phyloP scores from a whole-genome alignment of 2,329 filamentous ascomycete genomes.

The Alternaria triticina region DNA sequence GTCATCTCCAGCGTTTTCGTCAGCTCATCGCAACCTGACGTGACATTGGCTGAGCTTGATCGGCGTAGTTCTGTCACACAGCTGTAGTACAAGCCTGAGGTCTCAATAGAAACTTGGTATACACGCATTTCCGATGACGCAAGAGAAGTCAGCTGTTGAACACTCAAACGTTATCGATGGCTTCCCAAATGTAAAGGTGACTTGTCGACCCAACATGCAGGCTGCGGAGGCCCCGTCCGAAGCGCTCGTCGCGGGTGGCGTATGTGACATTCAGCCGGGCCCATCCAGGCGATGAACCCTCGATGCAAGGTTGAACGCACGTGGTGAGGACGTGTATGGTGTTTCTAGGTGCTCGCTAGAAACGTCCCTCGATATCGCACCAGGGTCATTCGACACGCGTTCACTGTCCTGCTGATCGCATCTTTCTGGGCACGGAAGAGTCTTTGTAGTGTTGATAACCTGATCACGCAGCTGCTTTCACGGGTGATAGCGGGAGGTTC shows the following conservation, averaged over 20 bases:
- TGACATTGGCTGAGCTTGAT: neutral
- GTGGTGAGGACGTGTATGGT: neutral
- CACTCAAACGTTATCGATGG: neutral
- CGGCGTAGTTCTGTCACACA: neutral
- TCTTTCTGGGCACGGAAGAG: neutral
- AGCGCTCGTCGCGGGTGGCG: neutral
- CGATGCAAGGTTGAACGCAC: neutral
- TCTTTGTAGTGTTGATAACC: neutral
- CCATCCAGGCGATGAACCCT: constrained; percentile 2
- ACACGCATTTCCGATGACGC: neutral
- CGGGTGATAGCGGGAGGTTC: neutral
- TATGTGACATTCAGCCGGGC: constrained; percentile 31
- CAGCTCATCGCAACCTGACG: neutral
- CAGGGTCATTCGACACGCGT: neutral
- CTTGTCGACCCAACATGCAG: neutral
- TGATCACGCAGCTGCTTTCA: neutral
- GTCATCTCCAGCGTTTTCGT: neutral
- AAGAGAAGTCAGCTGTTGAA: neutral
- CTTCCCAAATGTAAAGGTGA: neutral
- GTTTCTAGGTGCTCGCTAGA: neutral
- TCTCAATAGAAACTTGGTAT: neutral
- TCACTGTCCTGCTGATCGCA: neutral
- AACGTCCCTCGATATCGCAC: neutral
- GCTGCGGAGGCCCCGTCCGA: neutral
- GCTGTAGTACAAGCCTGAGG: neutral